Evolutionary conservation across 306 rosid species (phyloP).

Genomic region (Dalbergia cultrata): DNA sequence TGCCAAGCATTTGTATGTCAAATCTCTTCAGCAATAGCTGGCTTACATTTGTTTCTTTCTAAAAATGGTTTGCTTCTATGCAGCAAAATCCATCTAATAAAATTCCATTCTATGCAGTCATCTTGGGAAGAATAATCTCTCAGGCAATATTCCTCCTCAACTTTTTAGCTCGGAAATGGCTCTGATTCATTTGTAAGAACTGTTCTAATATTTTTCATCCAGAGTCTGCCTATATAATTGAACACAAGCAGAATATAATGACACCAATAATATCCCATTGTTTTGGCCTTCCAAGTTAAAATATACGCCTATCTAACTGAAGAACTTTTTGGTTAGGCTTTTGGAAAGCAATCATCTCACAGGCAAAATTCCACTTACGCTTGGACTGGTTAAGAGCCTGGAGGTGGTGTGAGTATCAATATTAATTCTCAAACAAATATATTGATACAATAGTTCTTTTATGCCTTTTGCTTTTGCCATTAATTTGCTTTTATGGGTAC

Average conservation of each 20-base stretch:
- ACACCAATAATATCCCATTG: neutral
- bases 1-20: slow-evolving; percentile 50
- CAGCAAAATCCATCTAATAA: slow-evolving; percentile 17
- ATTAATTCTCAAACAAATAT: slow-evolving; percentile 33
- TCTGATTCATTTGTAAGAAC: slow-evolving; percentile 67
- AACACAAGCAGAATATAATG: neutral
- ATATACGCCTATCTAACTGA: slow-evolving; percentile 6
- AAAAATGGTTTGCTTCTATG: slow-evolving; percentile 8
- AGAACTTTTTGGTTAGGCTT: slow-evolving; percentile 52
- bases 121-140: slow-evolving; percentile 60
- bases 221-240: neutral
- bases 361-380: slow-evolving; percentile 62
- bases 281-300: slow-evolving; percentile 3
- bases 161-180: slow-evolving; percentile 59
- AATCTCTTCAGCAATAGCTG: slow-evolving; percentile 22
- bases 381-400: slow-evolving; percentile 52
- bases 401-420: slow-evolving; percentile 66
- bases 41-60: neutral
- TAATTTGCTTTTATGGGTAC: slow-evolving; percentile 26
- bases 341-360: slow-evolving; percentile 53
- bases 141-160: slow-evolving; percentile 52
- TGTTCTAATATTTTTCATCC: slow-evolving; percentile 3
- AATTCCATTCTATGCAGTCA: slow-evolving; percentile 54
- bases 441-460: neutral
- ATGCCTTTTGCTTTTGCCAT: neutral